Base-by-base conservation (phyloP, 306 rosid genomes). In the Cucurbita moschata region DNA sequence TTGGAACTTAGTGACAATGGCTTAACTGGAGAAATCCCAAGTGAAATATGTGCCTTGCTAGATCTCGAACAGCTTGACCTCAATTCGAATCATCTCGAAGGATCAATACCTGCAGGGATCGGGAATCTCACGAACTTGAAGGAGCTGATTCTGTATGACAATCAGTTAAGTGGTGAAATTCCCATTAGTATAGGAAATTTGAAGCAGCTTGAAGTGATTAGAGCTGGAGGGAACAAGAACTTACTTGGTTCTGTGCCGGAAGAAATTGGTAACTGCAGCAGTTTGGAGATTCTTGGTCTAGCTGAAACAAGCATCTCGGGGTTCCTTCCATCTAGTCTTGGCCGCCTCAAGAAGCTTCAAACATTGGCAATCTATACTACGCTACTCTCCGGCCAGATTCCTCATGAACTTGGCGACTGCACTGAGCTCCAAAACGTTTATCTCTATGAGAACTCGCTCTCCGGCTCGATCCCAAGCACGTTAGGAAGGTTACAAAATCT, bases 211-310 rank as follows among this genome's bases (percentile, higher is more conserved):
- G 84, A 87, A 73, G 87, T 83, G 59, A 80, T 94, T 59, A 83
- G 97, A 84, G 90, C 88, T 4, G 97, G 99, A 6, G 97, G 99
- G 21, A 94, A 90, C 88, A 91, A 91, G 88, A 87, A 90, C 53
- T 74, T 94, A 1, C 85, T 77, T 75, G 99, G 97, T 12, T 38
- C 84, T 19, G 5, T 90, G 18, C 97, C 97, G 1, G 75, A 68
- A 8, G 97, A 87, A 78, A 89, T 94, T 38, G 96, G 96, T 0
- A 89, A 90, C 81, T 91, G 94, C 80, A 77, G 88, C 18, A 80
- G 76, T 63, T 82, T 94, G 79, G 85, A 66, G 10, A 80, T 85
- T 87, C 18, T 94, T 79, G 99, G 99, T 0, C 64, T 94, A 4
- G 96, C 97, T 19, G 99, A 91, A 80, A 94, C 97, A 10, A 86